Percentiles rank a stretch among this genome's conserved stretches.
Conservation (phyloP, 768 basidiomycete genomes). For the Calocera cornea region DNA sequence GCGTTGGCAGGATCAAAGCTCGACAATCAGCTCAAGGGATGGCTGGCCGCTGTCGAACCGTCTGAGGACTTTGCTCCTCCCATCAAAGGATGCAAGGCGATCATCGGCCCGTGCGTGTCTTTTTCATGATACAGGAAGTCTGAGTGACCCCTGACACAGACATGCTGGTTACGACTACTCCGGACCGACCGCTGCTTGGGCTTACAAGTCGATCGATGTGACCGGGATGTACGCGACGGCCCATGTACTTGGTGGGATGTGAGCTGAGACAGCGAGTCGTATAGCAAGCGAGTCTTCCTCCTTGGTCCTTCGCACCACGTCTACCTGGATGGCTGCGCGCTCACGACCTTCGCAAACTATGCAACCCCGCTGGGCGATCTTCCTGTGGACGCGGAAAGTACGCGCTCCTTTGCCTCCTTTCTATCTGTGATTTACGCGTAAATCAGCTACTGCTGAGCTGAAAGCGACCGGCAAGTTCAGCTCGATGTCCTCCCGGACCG, state of each 20-base stretch:
- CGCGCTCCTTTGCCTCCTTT: slow-evolving; percentile 18
- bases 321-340: slow-evolving; percentile 73
- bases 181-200: slow-evolving; percentile 89
- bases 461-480: slow-evolving; percentile 53
- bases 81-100: slow-evolving; percentile 58
- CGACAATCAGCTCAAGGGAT: slow-evolving; percentile 44
- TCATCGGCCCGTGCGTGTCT: slow-evolving; percentile 82
- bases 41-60: slow-evolving; percentile 46
- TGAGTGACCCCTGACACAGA: slow-evolving; percentile 28
- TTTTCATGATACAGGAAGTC: not conserved
- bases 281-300: slow-evolving; percentile 81
- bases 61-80: slow-evolving; percentile 46
- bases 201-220: slow-evolving; percentile 78
- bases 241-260: not conserved
- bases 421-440: not conserved
- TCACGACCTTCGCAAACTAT: slow-evolving; percentile 65
- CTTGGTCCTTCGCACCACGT: slow-evolving; percentile 93
- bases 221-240: slow-evolving; percentile 51
- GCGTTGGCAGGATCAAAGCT: slow-evolving; percentile 39
- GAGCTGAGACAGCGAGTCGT: not conserved
- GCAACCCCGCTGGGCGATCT: slow-evolving; percentile 76
- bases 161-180: slow-evolving; percentile 96
- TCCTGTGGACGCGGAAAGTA: slow-evolving; percentile 66
- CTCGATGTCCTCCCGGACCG: slow-evolving; percentile 47
- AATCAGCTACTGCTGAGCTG: slow-evolving; percentile 52